Evolutionary conservation across 1,284 basidiomycete species (phyloP), one percentile per base, ranked within the genome.

Genomic region (Pseudozyma thailandica): DNA sequence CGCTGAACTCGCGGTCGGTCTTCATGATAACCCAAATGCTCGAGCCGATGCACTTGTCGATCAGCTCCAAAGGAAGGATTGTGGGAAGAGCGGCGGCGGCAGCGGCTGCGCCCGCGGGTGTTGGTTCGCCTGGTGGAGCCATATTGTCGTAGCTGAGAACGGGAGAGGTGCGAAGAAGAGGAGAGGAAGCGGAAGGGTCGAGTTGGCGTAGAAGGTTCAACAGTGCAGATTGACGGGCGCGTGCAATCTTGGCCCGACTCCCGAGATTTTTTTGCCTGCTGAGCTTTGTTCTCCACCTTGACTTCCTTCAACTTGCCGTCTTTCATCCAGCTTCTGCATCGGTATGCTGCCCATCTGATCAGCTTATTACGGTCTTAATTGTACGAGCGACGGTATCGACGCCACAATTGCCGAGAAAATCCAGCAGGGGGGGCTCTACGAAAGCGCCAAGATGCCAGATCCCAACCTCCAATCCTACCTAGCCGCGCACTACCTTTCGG

Each of bases 401-500:
- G 6, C 21, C 3, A 45, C 13, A 16, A 28, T 45, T 12, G 13
- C 15, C 15, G 23, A 27, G 8, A 8, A 28, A 26, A 27, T 31
- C 30, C 30, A 21, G 42, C 26, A 26, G 42, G 23, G 13, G 26
- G 42, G n/a, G n/a, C n/a, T n/a, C n/a, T n/a, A n/a, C n/a, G n/a
- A n/a, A n/a, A 44, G 5, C 12, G 42, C 13, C 26, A 33, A 26
- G 10, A 80, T 81, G 78, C 80, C 77, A 1, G 74, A 81, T 38
- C 74, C 73, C 6, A 52, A 85, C 62, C 81, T 87, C 28, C 85
- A 86, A 77, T 83, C 85, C 8, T 87, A 87, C 75, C 78, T 87
- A 10, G 86, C 86, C 1, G 72, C 84, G 28, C 86, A 86, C 51
- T 98, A 98, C 85, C 96, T 98, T 92, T 91, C 94, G 6, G 95